phyloP scores from a whole-genome alignment of 306 rosid species.

The Luffa acutangula region DNA sequence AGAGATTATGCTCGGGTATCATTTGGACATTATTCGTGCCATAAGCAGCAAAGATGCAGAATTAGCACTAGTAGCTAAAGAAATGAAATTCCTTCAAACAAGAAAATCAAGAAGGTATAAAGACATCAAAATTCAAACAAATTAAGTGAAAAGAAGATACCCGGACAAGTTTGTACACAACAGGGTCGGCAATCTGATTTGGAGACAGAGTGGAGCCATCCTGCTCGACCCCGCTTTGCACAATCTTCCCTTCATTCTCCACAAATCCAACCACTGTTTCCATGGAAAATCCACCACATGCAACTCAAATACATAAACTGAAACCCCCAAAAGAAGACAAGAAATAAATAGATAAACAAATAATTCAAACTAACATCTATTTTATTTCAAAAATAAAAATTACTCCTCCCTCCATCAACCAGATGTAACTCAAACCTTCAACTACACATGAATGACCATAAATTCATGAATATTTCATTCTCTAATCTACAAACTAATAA shows the following conservation, averaged over 20 bases:
- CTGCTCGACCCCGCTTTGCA: slow-evolving; percentile 41
- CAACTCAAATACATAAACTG: slow-evolving; percentile 83
- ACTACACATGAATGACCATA: not conserved
- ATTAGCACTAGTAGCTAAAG: not conserved
- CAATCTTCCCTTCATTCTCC: slow-evolving; percentile 61
- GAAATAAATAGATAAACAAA: slow-evolving; percentile 18
- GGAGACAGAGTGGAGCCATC: slow-evolving; percentile 53
- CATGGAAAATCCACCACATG: slow-evolving; percentile 91
- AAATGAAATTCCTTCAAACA: not conserved
- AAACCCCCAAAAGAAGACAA: slow-evolving; percentile 21
- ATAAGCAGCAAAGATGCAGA: not conserved
- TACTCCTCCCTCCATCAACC: not conserved
- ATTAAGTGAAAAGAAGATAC: slow-evolving; percentile 24
- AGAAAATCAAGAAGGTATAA: not conserved
- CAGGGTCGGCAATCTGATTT: slow-evolving; percentile 57
- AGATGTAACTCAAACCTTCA: not conserved
- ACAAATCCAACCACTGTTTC: slow-evolving; percentile 71
- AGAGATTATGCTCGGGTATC: not conserved
- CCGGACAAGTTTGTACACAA: slow-evolving; percentile 98
- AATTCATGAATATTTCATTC: not conserved
- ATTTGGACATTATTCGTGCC: not conserved
- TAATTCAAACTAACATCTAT: not conserved
- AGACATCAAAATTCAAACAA: not conserved
- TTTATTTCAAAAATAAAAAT: not conserved
- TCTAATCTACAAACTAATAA: not conserved